Percentiles rank a stretch among this genome's conserved stretches.
Conservation (phyloP, 495 filamentous ascomycete genomes). For the Neurospora sp. region DNA sequence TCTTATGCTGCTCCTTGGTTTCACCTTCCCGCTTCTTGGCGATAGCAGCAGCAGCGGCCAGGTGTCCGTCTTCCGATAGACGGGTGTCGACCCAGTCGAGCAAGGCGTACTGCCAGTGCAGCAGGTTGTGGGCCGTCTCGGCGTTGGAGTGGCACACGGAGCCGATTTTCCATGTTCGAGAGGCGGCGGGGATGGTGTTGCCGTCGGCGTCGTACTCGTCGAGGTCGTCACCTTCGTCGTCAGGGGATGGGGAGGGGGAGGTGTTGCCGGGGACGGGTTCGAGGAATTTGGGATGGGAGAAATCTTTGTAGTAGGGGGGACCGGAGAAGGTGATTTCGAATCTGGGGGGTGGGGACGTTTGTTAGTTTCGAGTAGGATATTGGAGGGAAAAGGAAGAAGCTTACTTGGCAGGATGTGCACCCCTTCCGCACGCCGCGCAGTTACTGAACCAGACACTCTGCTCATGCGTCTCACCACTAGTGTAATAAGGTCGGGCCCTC, state of each 20-base stretch:
- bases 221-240: constrained; percentile 36
- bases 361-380: neutral
- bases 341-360: neutral
- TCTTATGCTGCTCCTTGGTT: constrained; percentile 34
- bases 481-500: constrained; percentile 47
- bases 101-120: constrained; percentile 68
- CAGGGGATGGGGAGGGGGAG: neutral
- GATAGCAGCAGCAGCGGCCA: constrained; percentile 8
- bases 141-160: constrained; percentile 55
- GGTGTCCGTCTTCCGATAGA: constrained; percentile 46
- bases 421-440: constrained; percentile 73
- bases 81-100: constrained; percentile 59
- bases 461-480: constrained; percentile 18
- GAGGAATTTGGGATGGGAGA: constrained; percentile 28
- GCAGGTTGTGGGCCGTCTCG: constrained; percentile 55
- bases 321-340: constrained; percentile 53
- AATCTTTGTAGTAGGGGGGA: constrained; percentile 57
- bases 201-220: constrained; percentile 29
- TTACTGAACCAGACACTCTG: constrained; percentile 48
- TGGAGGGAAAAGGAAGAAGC: neutral
- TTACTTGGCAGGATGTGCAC: constrained; percentile 52
- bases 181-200: constrained; percentile 24
- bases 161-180: constrained; percentile 30
- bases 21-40: neutral
- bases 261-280: constrained; percentile 44